A percentile compares a stretch with the other conserved stretches of the same genome.
Conservation (phyloP, 345 rosid species). For the Cardamine chenopodiifolia region DNA sequence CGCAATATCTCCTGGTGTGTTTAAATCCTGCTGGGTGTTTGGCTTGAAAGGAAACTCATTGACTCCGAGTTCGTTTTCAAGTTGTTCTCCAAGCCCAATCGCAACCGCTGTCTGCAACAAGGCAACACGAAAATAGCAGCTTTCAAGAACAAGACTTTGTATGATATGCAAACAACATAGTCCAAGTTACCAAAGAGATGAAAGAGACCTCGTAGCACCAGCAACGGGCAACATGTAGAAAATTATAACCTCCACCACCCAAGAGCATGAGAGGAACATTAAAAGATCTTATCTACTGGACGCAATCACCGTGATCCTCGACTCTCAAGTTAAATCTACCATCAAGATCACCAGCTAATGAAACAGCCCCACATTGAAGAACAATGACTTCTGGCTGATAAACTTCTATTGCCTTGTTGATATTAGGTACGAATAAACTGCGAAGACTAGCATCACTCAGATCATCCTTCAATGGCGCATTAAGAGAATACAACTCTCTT, state of each 20-base stretch:
- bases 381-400: slow-evolving; percentile 92
- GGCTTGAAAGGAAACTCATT: not conserved
- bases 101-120: slow-evolving; percentile 68
- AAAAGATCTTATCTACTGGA: slow-evolving; percentile 69
- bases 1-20: not conserved
- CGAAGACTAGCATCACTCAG: slow-evolving; percentile 68
- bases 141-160: slow-evolving; percentile 24
- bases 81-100: slow-evolving; percentile 10
- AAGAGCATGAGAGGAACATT: slow-evolving; percentile 87
- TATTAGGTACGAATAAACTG: slow-evolving; percentile 63
- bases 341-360: slow-evolving; percentile 64
- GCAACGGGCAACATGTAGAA: slow-evolving; percentile 72
- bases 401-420: slow-evolving; percentile 76
- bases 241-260: slow-evolving; percentile 82
- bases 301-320: slow-evolving; percentile 79
- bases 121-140: slow-evolving; percentile 1
- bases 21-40: not conserved
- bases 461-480: slow-evolving; percentile 79
- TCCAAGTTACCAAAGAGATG: slow-evolving; percentile 8
- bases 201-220: slow-evolving; percentile 85
- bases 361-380: slow-evolving; percentile 87
- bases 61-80: not conserved
- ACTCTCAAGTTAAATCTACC: slow-evolving; percentile 73
- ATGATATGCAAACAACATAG: not conserved
- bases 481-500: slow-evolving; percentile 68